Evolutionary conservation across 805 yeast genomes (phyloP).

Genomic region (Candida sphagnicola): DNA sequence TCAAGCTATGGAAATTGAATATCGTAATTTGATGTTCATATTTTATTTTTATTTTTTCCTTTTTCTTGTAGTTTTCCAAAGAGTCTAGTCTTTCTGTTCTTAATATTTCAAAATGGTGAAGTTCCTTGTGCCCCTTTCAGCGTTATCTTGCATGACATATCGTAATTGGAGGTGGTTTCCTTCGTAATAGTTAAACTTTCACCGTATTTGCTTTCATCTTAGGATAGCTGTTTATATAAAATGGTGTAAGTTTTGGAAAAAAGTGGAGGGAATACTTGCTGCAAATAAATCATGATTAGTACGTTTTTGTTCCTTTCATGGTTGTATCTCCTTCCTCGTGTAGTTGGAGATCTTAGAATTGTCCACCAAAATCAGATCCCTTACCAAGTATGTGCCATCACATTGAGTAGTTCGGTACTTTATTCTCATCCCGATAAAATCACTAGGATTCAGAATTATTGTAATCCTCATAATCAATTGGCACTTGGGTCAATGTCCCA

Average conservation of each 20-base stretch:
- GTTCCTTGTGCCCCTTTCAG: neutral
- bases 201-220: neutral
- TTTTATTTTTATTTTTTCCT: too few species aligned
- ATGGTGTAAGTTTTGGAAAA: too few species aligned
- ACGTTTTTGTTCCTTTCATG: neutral
- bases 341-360: neutral
- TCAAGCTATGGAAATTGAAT: too few species aligned
- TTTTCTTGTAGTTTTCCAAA: too few species aligned
- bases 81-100: too few species aligned
- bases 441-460: constrained; percentile 13
- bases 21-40: too few species aligned
- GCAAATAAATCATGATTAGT: neutral
- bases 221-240: neutral
- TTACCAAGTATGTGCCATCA: neutral
- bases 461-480: constrained; percentile 30
- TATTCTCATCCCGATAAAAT: constrained; percentile 3
- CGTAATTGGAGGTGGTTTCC: too few species aligned
- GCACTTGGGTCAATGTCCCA: constrained; percentile 37
- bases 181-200: too few species aligned
- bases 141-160: neutral
- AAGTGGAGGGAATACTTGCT: too few species aligned
- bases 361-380: neutral
- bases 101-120: too few species aligned
- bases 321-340: neutral
- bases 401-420: constrained; percentile 1